Base-by-base conservation (phyloP, 176 grass and related monocot species). In the Musa troglodytarum region DNA sequence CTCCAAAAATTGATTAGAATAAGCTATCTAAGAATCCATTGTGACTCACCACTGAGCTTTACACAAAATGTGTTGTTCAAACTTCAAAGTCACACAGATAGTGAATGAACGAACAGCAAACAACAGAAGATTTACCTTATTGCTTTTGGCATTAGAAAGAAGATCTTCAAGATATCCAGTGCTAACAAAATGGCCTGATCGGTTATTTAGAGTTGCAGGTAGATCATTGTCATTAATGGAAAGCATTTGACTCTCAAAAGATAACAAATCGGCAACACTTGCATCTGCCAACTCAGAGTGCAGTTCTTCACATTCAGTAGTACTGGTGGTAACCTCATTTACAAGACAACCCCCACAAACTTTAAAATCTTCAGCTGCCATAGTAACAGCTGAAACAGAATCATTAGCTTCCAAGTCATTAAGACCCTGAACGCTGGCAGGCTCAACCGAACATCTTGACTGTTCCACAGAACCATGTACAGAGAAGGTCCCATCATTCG, bases 111-210 rank as follows among this genome's bases (percentile, higher is more conserved):
- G 16, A 50, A 51, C 2, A 4, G 16, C 14, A 16, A 1, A 19
- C 13, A 3, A 49, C 23, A 71, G 8, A 71, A 68, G 23, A 59
- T 3, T 72, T 80, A 89, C 83, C 77, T 80, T 89, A 49, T 80
- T 78, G 28, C 52, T 29, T 57, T 71, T 73, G 67, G 79, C 87
- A 74, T 55, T 10, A 21, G 83, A 52, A 69, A 89, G 83, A 9
- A 50, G 22, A 66, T 74, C 34, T 73, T 73, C 77, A 65, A 83
- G 69, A 10, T 69, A 62, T 23, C 77, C 83, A 1, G 72, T 62
- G 13, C n/a, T 50, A 74, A 71, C 50, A 74, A 50, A 80, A 73
- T 80, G 75, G 52, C 56, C 76, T 83, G 80, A 69, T 20, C 3
- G 53, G 21, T 50, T n/a, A 1, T 5, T 51, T 17, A 56, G 9